These are phyloP conservation scores for Baorangia bicolor DNA, from an alignment of 768 basidiomycete species.

Conservation along the genomic window DNA sequence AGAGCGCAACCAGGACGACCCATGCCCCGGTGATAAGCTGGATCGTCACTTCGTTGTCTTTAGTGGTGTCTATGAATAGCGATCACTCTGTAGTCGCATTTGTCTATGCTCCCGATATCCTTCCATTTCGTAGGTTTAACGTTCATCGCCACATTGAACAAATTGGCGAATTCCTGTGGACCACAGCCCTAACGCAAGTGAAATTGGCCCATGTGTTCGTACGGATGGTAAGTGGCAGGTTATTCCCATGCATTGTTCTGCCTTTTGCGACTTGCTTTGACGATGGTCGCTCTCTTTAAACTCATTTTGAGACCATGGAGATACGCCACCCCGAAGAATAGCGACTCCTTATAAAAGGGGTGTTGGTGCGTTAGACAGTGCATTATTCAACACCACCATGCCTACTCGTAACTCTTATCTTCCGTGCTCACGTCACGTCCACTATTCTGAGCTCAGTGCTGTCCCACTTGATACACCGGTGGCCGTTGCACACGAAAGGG, in stretches of 20 bases:
- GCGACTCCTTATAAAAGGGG: constrained; percentile 10
- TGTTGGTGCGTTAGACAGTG: background rate
- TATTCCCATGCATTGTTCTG: constrained; percentile 8
- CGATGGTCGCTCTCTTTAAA: constrained; percentile 4
- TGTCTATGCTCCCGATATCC: background rate
- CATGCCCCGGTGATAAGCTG: constrained; percentile 50
- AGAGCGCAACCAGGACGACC: constrained; percentile 46
- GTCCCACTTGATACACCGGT: background rate
- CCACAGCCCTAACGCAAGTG: constrained; percentile 4
- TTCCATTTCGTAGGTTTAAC: background rate
- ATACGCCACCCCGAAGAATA: constrained; percentile 4
- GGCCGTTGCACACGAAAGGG: background rate
- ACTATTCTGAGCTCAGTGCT: background rate
- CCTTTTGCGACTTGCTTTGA: constrained; percentile 9
- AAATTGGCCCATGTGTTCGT: background rate
- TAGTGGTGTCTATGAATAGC: background rate
- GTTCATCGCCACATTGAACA: background rate
- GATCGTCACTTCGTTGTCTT: background rate
- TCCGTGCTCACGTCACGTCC: background rate
- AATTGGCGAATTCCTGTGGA: background rate
- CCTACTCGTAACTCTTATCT: background rate
- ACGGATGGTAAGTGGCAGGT: constrained; percentile 7
- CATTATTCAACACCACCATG: background rate
- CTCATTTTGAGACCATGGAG: constrained; percentile 3
- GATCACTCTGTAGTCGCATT: constrained; percentile 3